phyloP scores from a whole-genome alignment of 441 rosid genomes.

The Pelargonium fulgidum region DNA sequence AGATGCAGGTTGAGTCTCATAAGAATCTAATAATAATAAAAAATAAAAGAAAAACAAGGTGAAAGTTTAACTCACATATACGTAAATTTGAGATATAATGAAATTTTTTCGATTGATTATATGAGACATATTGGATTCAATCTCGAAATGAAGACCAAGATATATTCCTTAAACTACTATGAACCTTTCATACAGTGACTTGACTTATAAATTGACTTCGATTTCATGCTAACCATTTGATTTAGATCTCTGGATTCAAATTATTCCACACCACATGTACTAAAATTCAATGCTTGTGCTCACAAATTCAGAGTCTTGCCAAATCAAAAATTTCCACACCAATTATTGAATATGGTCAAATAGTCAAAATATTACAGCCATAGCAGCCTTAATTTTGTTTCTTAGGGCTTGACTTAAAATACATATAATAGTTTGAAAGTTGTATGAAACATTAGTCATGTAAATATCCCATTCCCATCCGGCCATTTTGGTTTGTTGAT shows the following conservation, averaged over 20 bases:
- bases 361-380: neutral
- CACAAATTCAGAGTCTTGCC: neutral
- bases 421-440: neutral
- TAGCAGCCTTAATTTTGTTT: neutral
- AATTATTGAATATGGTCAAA: neutral
- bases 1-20: too few species aligned
- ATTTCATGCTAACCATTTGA: neutral
- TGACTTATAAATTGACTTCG: neutral
- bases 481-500: neutral
- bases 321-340: neutral
- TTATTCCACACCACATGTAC: neutral
- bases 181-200: too few species aligned
- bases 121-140: too few species aligned
- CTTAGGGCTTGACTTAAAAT: neutral
- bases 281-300: neutral
- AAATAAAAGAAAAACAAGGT: too few species aligned
- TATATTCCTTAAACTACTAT: too few species aligned
- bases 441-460: neutral
- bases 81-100: too few species aligned
- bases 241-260: neutral
- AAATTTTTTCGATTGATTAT: too few species aligned
- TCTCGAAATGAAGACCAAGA: too few species aligned
- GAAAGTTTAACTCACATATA: too few species aligned
- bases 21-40: too few species aligned
- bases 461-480: neutral